A percentile compares a stretch with the other conserved stretches of the same genome.
Evolutionary conservation across 2,329 filamentous ascomycete genomes (phyloP).

Genomic region (Cladophialophora bantiana): DNA sequence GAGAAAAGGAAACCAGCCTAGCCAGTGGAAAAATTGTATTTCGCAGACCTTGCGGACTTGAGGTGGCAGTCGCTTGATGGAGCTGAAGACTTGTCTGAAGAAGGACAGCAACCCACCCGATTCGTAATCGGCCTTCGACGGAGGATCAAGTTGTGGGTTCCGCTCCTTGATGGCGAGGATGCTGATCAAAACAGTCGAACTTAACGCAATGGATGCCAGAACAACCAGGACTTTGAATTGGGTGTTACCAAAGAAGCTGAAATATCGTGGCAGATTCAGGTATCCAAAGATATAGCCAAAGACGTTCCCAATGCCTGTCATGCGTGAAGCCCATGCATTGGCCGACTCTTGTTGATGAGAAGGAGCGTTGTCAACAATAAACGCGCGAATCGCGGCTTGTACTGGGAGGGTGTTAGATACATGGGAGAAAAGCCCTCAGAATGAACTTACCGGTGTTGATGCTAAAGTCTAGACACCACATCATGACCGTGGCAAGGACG

Average conservation of each 20-base stretch:
- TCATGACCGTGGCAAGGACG: conserved; percentile 79
- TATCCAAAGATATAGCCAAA: conserved; percentile 88
- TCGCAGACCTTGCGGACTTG: conserved; percentile 83
- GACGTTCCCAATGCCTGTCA: conserved; percentile 88
- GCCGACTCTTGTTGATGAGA: conserved; percentile 92
- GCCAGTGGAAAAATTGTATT: conserved; percentile 87
- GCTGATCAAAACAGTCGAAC: conserved; percentile 73
- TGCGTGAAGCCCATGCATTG: conserved; percentile 91
- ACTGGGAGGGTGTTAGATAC: conserved; percentile 57
- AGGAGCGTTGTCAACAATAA: conserved; percentile 91
- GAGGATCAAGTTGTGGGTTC: conserved; percentile 76
- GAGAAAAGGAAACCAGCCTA: conserved; percentile 93
- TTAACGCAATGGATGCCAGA: conserved; percentile 78
- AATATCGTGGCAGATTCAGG: conserved; percentile 73
- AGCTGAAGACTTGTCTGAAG: conserved; percentile 77
- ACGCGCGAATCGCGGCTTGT: conserved; percentile 88
- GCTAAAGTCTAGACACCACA: conserved; percentile 91
- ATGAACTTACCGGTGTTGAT: conserved; percentile 81
- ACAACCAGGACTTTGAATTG: conserved; percentile 94
- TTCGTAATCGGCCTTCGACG: conserved; percentile 64
- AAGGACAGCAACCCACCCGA: conserved; percentile 71
- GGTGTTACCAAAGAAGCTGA: conserved; percentile 82
- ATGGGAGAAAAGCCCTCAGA: conserved; percentile 7
- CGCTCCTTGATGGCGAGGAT: conserved; percentile 75
- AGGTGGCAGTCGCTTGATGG: conserved; percentile 78